A percentile compares a stretch with the other conserved stretches of the same genome.
Conservation (phyloP, 1,284 basidiomycete species). For the Rhodotorula mucilaginosa region DNA sequence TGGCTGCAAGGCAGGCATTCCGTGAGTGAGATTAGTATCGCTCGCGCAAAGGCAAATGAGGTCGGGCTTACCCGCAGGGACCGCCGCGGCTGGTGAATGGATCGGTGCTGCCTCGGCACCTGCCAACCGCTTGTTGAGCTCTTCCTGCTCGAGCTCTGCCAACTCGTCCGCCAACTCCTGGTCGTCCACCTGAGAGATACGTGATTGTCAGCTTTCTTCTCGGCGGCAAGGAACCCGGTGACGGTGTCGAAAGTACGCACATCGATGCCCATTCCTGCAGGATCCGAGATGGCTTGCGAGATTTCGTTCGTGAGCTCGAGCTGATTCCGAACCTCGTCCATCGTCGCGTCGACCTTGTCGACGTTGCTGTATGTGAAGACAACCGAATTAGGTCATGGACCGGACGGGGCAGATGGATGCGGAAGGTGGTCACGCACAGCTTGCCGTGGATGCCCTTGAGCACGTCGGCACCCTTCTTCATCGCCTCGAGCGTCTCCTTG, state of each 20-base stretch:
- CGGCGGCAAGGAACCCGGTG: conserved; percentile 11
- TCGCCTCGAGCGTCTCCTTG: conserved; percentile 94
- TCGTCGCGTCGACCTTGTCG: conserved; percentile 86
- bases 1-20: conserved; percentile 31
- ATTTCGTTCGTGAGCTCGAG: conserved; percentile 94
- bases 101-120: conserved; percentile 88
- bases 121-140: conserved; percentile 79
- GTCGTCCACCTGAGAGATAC: conserved; percentile 52
- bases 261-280: conserved; percentile 63
- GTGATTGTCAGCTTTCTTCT: background rate
- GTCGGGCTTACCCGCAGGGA: conserved; percentile 15
- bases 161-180: conserved; percentile 81
- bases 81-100: conserved; percentile 64
- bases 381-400: background rate
- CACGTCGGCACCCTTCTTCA: conserved; percentile 93
- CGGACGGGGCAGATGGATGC: too few species aligned
- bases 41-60: too few species aligned
- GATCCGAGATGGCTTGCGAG: conserved; percentile 86
- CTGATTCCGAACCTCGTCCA: conserved; percentile 88
- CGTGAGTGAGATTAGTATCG: background rate
- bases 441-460: conserved; percentile 88
- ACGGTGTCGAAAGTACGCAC: conserved; percentile 42
- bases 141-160: conserved; percentile 86
- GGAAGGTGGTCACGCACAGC: conserved; percentile 61
- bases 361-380: conserved; percentile 62